These are phyloP conservation scores for Globisporangium barbulae DNA, from an alignment of 352 stramenopile species.

Conservation along the genomic window DNA sequence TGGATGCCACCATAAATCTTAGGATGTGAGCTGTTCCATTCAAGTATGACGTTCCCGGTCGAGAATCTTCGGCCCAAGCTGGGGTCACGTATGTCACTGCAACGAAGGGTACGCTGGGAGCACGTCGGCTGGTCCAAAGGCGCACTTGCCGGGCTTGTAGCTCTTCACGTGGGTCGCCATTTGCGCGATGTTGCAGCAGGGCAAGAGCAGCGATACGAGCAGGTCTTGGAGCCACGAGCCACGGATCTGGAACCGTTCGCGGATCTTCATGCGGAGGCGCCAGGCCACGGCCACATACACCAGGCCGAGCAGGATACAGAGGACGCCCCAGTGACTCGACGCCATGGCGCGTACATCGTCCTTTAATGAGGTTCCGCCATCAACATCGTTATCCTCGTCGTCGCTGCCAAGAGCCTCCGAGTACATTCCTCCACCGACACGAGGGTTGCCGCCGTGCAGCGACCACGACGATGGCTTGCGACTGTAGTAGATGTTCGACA, in stretches of 20 bases:
- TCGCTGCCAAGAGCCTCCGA: not conserved
- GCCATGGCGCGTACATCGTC: not conserved
- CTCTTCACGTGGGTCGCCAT: slow-evolving; percentile 32
- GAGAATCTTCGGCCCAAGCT: too few relatives aligned
- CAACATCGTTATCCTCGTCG: not conserved
- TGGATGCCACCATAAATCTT: too few relatives aligned
- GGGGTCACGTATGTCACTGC: not conserved
- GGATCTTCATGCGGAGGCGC: slow-evolving; percentile 26
- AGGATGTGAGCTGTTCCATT: too few relatives aligned
- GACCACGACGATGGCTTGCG: not conserved
- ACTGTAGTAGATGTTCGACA: not conserved
- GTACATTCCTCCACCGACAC: too few relatives aligned
- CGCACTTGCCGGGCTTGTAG: slow-evolving; percentile 66
- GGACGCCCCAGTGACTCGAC: slow-evolving; percentile 7
- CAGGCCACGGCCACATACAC: slow-evolving; percentile 13
- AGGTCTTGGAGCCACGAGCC: slow-evolving; percentile 19
- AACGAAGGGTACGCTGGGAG: slow-evolving; percentile 22
- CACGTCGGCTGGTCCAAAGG: slow-evolving; percentile 35
- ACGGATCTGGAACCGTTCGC: slow-evolving; percentile 28
- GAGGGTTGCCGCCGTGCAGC: not conserved
- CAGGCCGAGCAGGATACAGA: slow-evolving; percentile 6
- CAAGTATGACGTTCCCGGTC: too few relatives aligned
- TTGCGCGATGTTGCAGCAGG: slow-evolving; percentile 30
- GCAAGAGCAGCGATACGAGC: slow-evolving; percentile 14
- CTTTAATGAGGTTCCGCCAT: not conserved